phyloP scores from a whole-genome alignment of 73 alveolate species.

The Durusdinium trenchii region DNA sequence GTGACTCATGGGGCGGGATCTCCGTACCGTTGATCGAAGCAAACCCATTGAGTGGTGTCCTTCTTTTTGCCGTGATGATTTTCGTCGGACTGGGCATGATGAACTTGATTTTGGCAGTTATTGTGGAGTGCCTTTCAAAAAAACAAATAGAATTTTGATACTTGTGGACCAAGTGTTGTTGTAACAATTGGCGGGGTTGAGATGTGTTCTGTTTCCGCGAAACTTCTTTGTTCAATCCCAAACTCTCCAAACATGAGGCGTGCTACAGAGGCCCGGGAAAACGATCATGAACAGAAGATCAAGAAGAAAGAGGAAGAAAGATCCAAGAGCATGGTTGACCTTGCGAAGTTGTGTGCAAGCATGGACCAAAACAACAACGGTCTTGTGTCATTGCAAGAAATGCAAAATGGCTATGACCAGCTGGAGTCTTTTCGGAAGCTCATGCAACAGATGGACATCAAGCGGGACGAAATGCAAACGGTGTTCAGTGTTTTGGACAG shows the following conservation, averaged over 20 bases:
- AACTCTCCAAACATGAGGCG: too few species aligned
- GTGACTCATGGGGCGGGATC: constrained; percentile 53
- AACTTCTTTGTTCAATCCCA: too few species aligned
- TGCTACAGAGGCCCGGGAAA: constrained; percentile 72
- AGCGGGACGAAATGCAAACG: constrained; percentile 37
- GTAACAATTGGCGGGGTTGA: too few species aligned
- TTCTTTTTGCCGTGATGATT: constrained; percentile 27
- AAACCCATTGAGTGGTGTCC: constrained; percentile 48
- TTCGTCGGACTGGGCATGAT: constrained; percentile 57
- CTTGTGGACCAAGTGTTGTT: too few species aligned
- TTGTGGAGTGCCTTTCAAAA: constrained; percentile 60
- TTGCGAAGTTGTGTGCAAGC: constrained; percentile 65
- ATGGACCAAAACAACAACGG: constrained; percentile 80
- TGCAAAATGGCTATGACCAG: constrained; percentile 56
- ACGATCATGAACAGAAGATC: constrained; percentile 62
- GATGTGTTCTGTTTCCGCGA: too few species aligned
- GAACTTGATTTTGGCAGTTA: constrained; percentile 71
- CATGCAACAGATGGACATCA: constrained; percentile 76
- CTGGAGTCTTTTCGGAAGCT: constrained; percentile 43
- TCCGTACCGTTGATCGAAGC: constrained; percentile 29
- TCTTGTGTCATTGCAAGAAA: constrained; percentile 57
- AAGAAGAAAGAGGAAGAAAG: constrained; percentile 50
- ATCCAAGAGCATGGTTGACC: constrained; percentile 53
- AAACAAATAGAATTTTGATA: too few species aligned
- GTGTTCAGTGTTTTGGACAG: constrained; percentile 51